Percentiles rank a stretch among this genome's conserved stretches.
These are phyloP conservation scores for Torulaspora gathmanii DNA, from an alignment of 805 yeast genomes.

Conservation along the genomic window DNA sequence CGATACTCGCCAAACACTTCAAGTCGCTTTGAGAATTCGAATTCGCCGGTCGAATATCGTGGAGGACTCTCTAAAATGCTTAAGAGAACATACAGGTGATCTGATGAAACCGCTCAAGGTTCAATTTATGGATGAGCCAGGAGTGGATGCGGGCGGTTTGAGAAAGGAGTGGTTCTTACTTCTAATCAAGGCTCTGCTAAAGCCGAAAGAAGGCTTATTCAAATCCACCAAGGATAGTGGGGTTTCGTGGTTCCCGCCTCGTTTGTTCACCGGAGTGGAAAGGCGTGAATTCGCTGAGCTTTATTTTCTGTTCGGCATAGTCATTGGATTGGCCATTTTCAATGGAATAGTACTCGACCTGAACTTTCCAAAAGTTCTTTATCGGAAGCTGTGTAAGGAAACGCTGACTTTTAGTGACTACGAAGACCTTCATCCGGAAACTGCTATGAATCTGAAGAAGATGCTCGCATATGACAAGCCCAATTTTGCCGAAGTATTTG, in stretches of 20 bases:
- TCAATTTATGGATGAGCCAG: slow-evolving; percentile 83
- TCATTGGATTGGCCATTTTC: slow-evolving; percentile 84
- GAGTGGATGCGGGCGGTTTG: slow-evolving; percentile 93
- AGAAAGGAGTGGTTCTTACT: slow-evolving; percentile 90
- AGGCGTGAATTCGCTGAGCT: slow-evolving; percentile 42
- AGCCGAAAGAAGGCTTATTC: slow-evolving; percentile 64
- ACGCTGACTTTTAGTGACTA: slow-evolving; percentile 61
- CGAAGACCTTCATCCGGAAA: slow-evolving; percentile 60
- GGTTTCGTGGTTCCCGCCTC: slow-evolving; percentile 67
- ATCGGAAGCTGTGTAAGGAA: slow-evolving; percentile 61
- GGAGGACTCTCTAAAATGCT: slow-evolving; percentile 66
- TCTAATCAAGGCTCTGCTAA: slow-evolving; percentile 64
- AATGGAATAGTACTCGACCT: slow-evolving; percentile 84
- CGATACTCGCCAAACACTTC: slow-evolving; percentile 55
- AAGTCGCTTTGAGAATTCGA: slow-evolving; percentile 61
- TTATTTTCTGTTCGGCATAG: slow-evolving; percentile 76
- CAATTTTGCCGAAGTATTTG: slow-evolving; percentile 46
- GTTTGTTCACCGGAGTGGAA: slow-evolving; percentile 34
- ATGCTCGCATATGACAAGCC: slow-evolving; percentile 43
- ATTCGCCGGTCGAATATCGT: slow-evolving; percentile 66
- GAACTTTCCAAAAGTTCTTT: slow-evolving; percentile 68
- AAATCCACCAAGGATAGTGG: slow-evolving; percentile 62
- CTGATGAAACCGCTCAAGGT: slow-evolving; percentile 71
- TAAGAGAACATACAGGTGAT: slow-evolving; percentile 52
- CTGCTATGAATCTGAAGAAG: slow-evolving; percentile 48